Evolutionary conservation across 768 basidiomycete species (phyloP), one percentile per base, ranked within the genome.

Genomic region (Mycena vitilis): DNA sequence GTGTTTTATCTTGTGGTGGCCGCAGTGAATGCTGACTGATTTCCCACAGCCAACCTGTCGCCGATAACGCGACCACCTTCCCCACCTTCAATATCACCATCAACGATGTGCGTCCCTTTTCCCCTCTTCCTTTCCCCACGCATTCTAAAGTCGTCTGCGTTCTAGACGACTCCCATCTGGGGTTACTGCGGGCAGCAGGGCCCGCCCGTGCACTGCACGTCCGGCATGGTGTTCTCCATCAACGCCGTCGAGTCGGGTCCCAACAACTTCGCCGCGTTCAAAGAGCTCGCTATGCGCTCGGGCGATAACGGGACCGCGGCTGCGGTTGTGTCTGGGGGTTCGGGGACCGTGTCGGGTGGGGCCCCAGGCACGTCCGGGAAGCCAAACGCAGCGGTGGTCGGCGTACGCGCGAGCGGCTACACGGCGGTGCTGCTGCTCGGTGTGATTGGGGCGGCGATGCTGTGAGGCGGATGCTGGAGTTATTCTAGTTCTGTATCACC

Each of bases 211-310:
- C 70, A 87, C 75, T 86, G 86, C 74, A 16, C 34, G 16, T 11
- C 25, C 8, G 58, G 85, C 60, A 87, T 86, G 86, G 85, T 86
- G 64, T 85, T 85, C 74, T 72, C 83, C 16, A 79, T 78, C 60
- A 87, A 84, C 74, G 80, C 84, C 10, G 75, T 77, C 23, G 68
- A 69, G 45, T 25, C 34, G 2, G 68, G 68, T 5, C 63, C 63
- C 9, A 80, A 83, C 66, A 83, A 65, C 71, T 85, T 81, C 66
- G 78, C 71, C 18, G 83, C 82, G 9, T 85, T 83, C 77, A 47
- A 73, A 40, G 69, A 75, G 30, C 48, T 71, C 13, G 70, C 70
- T 23, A 49, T 12, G 5, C 42, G 25, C 25, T 30, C 36, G 10
- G 34, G 55, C 0, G 22, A 30, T 5, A 30, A 23, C 53, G 15